Base-by-base conservation (phyloP, 2,329 filamentous ascomycete genomes). In the Colletotrichum brevisporum region DNA sequence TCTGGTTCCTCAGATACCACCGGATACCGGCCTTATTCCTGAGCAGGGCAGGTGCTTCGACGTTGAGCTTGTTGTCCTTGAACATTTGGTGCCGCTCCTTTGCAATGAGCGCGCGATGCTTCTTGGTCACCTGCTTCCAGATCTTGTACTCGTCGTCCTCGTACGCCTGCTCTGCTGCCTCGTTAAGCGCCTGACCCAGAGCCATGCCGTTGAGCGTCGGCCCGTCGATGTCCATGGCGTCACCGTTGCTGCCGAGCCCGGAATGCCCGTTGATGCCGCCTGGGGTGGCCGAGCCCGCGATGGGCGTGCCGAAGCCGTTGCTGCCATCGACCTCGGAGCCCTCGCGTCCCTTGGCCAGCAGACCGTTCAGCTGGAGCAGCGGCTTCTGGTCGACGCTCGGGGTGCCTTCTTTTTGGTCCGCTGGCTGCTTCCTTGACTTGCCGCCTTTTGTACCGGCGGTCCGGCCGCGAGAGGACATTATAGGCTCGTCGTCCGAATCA, bases 81-180 rank as follows among this genome's bases (percentile, higher is more conserved):
- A 99, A 97, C 15, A 99, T 88, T 47, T 92, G 89, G 79, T 94
- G 91, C 39, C 96, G 89, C 77, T 97, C 94, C 72, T 95, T 94
- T 68, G 96, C 92, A 61, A 95, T 90, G 26, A 92, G 84, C 4
- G 96, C 96, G 71, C 96, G 91, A 76, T 97, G 95, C 78, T 96
- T 98, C 82, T 98, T 98, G 2, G 96, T 99, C 48, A 97, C 94
- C 80, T 98, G 95, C 83, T 98, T 99, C 96, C 97, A 99, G 43
- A 96, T 93, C 78, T 97, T 97, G 82, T 96, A 97, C 77, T 98
- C 95, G 67, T 98, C 95, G 74, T 98, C 95, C 74, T 97, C 90
- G 73, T 94, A 94, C 13, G 89, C 87, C 73, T 97, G 93, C 74
- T 97, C 92, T 15, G 85, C 87, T 36, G 88, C 88, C 67, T 92